Evolutionary conservation across 2,329 filamentous ascomycete species (phyloP).

Genomic region (Botrytis aclada): DNA sequence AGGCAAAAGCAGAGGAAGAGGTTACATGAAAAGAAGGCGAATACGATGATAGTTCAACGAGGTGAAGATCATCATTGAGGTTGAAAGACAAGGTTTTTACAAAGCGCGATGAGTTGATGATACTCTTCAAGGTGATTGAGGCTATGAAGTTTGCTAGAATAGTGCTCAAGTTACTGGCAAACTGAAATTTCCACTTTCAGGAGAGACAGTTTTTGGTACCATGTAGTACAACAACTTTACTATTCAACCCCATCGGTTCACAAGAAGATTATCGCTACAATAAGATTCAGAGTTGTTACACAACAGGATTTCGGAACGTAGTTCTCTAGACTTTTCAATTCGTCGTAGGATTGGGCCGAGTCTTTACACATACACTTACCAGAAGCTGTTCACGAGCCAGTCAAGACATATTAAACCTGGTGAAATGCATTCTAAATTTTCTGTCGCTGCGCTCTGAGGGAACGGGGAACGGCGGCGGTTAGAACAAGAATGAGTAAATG

Average conservation of each 20-base stretch:
- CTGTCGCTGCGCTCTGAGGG: neutral
- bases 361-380: neutral
- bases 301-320: neutral
- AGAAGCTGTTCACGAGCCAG: neutral
- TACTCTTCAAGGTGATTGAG: neutral
- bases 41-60: neutral
- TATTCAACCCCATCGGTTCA: no score
- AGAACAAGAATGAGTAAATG: neutral
- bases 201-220: neutral
- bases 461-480: neutral
- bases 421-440: fast-evolving
- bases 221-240: neutral
- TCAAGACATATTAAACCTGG: neutral
- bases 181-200: neutral
- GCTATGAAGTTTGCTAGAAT: neutral
- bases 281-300: neutral
- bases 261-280: neutral
- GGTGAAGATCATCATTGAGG: neutral
- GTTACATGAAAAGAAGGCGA: slow-evolving; percentile 25
- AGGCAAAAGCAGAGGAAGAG: slow-evolving; percentile 28
- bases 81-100: neutral
- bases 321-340: neutral
- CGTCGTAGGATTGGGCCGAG: neutral
- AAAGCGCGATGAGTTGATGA: neutral
- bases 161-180: neutral